Base-by-base conservation (phyloP, 495 filamentous ascomycete genomes). In the Mytilinidion resinicola region DNA sequence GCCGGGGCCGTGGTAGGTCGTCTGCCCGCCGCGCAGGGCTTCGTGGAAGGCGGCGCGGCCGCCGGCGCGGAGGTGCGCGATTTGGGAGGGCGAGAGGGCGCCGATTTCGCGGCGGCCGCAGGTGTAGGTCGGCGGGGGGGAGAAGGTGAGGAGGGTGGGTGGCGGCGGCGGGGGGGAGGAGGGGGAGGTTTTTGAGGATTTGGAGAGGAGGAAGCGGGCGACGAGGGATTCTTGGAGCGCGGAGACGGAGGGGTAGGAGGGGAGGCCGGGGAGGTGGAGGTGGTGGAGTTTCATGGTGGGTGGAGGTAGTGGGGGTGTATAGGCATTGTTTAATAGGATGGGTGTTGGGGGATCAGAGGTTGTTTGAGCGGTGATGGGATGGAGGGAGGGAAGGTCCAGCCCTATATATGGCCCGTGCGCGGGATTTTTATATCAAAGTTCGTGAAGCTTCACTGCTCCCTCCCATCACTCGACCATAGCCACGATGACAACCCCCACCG, bases 1-100 rank as follows among this genome's bases (percentile, higher is more conserved):
- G 0, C 93, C 93, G 0, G 93, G 93, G 0, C 93, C 93, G 68
- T 98, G 93, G 76, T 95, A 98, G 4, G 93, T 97, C 0, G 88
- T 91, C 57, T 93, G 88, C 0, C 93, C 93, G 61, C 93, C 93
- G 46, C 93, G 85, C 8, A 85, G 80, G 6, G 90, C 85, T 53
- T 84, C 77, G 39, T 82, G 69, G 63, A 95, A 79, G 17, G 84
- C 80, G 17, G 89, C 87, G 39, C 61, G 63, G 14, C 77, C 73
- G 21, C 69, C 53, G 38, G 70, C 68, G 35, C 61, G 66, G 4
- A 83, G 70, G 44, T 76, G 69, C 0, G 59, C 55, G 35, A 63
- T 68, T 50, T 77, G 73, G 36, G 59, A 65, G 56, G 68, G 67
- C 17, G 78, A 78, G 54, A 85, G 78, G 1, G 80, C 78, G 11